Evolutionary conservation across 2,329 filamentous ascomycete genomes (phyloP), one percentile per base, ranked within the genome.

Genomic region (Cladosporium colombiae): DNA sequence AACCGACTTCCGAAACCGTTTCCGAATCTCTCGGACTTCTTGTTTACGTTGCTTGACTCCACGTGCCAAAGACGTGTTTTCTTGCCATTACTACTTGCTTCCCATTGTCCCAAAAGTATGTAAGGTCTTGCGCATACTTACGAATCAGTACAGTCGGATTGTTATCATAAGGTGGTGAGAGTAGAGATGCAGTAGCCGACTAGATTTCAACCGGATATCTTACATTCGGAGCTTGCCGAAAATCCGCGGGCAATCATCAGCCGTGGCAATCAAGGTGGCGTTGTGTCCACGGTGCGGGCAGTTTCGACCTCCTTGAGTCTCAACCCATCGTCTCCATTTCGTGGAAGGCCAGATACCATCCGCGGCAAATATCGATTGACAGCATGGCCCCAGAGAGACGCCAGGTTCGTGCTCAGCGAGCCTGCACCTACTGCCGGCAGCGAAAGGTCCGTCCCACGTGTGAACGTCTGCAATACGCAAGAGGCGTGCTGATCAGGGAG

Each of bases 361-460:
- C 56, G 56, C 56, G 56, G 56, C 56, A 59, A 13, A 23, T 8
- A 44, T 18, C 5, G 33, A 31, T 55, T 37, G 13, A 35, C 37
- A 58, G 21, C 40, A 67, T 67, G 65, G 53, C 56, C 11, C 50
- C 62, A 37, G 65, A 67, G 23, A 58, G 49, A 46, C 65, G 61
- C 6, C 61, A 66, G n/a, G 56, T 55, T 14, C 65, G 65, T 49
- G 65, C 65, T n/a, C 65, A 67, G 52, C 57, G 62, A 11, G 66
- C 66, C 21, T 67, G 66, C 53, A 56, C 57, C 18, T 67, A 65
- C 53, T 67, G 62, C 44, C 65, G 66, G 52, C 62, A 67, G 46
- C 66, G 66, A 29, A 67, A 67, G 62, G 65, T 67, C 37, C 37
- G 62, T 25, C n/a, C 31, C 29, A 46, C n/a, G 52, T 21, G 11